Evolutionary conservation across 2,329 filamentous ascomycete genomes (phyloP).

Genomic region (Alternaria arbusti): DNA sequence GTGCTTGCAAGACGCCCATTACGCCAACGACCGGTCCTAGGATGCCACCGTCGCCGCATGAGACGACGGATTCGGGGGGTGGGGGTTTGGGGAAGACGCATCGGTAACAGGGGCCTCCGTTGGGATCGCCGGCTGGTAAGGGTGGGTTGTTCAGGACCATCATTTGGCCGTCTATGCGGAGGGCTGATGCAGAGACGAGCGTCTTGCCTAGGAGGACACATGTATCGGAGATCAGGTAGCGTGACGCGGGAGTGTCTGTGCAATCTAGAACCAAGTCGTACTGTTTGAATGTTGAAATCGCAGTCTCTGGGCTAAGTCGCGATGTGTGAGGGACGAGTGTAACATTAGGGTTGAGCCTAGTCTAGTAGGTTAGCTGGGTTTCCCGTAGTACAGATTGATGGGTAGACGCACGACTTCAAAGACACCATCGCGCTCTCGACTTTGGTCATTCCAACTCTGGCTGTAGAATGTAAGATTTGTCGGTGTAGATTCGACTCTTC

Average conservation of each 20-base stretch:
- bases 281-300: slow-evolving; percentile 66
- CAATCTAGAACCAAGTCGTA: slow-evolving; percentile 94
- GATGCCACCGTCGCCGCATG: slow-evolving; percentile 92
- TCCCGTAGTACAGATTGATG: background rate
- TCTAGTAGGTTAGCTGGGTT: slow-evolving; percentile 9
- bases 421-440: slow-evolving; percentile 70
- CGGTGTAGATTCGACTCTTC: slow-evolving; percentile 92
- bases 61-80: slow-evolving; percentile 79
- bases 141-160: slow-evolving; percentile 86
- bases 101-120: slow-evolving; percentile 85
- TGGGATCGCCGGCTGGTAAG: slow-evolving; percentile 60
- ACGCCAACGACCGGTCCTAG: slow-evolving; percentile 89
- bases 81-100: slow-evolving; percentile 91
- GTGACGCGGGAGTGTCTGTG: slow-evolving; percentile 88
- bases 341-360: slow-evolving; percentile 74
- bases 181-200: slow-evolving; percentile 86
- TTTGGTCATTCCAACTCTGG: slow-evolving; percentile 75
- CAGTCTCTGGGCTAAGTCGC: slow-evolving; percentile 73
- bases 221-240: slow-evolving; percentile 90
- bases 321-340: slow-evolving; percentile 67
- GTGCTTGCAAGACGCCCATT: slow-evolving; percentile 91
- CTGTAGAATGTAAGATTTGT: slow-evolving; percentile 80
- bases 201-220: slow-evolving; percentile 81
- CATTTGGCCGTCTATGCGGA: slow-evolving; percentile 88
- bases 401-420: slow-evolving; percentile 51